Conservation (phyloP, 257 asterid genomes). For the Capsicum baccatum region DNA sequence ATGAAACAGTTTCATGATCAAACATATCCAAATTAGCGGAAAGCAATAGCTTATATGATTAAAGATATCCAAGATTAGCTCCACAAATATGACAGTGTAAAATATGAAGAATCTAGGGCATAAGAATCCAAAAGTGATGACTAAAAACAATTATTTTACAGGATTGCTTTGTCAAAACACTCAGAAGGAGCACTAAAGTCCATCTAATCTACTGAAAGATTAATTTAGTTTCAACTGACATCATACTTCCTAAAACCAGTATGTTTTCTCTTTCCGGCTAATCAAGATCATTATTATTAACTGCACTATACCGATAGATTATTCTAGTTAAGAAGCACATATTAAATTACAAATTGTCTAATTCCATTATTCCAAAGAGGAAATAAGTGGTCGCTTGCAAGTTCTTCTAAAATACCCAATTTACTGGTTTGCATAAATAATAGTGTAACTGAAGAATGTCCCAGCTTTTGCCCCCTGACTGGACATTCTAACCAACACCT, state of each 20-base stretch:
- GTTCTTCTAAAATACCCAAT: constrained; percentile 19
- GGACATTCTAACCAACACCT: neutral
- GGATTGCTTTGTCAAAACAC: constrained; percentile 9
- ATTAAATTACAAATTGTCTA: neutral
- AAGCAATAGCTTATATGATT: neutral
- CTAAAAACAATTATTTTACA: neutral
- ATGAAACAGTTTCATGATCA: neutral
- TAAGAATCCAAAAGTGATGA: neutral
- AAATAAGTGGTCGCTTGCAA: neutral
- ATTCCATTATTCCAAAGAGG: neutral
- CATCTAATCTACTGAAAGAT: neutral
- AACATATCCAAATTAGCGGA: neutral
- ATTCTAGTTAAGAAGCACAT: neutral
- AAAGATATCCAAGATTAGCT: constrained; percentile 25
- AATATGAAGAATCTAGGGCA: neutral
- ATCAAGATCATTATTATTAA: constrained; percentile 5
- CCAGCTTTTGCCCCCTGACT: neutral
- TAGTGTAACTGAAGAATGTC: neutral
- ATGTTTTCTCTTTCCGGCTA: neutral
- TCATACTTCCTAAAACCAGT: neutral
- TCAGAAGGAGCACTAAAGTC: neutral
- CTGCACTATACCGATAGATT: neutral
- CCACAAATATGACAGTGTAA: constrained; percentile 18
- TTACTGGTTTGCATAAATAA: neutral
- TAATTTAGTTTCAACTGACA: neutral